Base-by-base conservation (phyloP, 106 monocot genomes). In the Dendrobium officinale region DNA sequence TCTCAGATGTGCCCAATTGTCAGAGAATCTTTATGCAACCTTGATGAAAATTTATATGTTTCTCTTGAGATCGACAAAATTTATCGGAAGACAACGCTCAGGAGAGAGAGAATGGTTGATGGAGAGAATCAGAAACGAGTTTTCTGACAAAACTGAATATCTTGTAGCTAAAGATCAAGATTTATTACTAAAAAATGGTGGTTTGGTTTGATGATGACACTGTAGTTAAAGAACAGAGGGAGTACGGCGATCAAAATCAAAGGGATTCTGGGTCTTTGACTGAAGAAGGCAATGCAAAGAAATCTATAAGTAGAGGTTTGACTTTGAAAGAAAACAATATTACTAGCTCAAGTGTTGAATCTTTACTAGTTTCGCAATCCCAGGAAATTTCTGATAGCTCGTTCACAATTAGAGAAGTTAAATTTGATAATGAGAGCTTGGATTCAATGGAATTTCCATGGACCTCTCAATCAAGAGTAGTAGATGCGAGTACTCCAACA, bases 131-230 rank as follows among this genome's bases (percentile, higher is more conserved):
- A 70, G 70, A 70, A 70, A 33, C 2, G 13, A 70, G 4, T 33
- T 37, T 5, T 70, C 27, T 70, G 26, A 67, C 27, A 29, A 67
- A 67, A 24, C 67, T 56, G 17, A 56, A 56, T 0, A 15, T 56
- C 56, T 56, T 56, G 56, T 19, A 56, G 22, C 24, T 64, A n/a
- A 8, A 64, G 22, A 22, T 70, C 13, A 70, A 9, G 33, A 70
- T 70, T 70, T 70, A 33, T 61, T 61, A 70, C 70, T 31, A n/a
- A 15, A 74, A 20, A 42, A 74, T n/a, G 73, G 41, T 44, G 42
- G 42, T 74, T 0, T 74, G 19, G 18, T 43, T n/a, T 43, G 22
- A 43, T 41, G 37, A 73, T 42, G 4, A 18, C 19, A 16, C 19
- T 73, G 42, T 6, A 31, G 31, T 31, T 42, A 13, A 73, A 5